Evolutionary conservation across 2,329 filamentous ascomycete genomes (phyloP).

Genomic region (Aspergillus brasiliensis): DNA sequence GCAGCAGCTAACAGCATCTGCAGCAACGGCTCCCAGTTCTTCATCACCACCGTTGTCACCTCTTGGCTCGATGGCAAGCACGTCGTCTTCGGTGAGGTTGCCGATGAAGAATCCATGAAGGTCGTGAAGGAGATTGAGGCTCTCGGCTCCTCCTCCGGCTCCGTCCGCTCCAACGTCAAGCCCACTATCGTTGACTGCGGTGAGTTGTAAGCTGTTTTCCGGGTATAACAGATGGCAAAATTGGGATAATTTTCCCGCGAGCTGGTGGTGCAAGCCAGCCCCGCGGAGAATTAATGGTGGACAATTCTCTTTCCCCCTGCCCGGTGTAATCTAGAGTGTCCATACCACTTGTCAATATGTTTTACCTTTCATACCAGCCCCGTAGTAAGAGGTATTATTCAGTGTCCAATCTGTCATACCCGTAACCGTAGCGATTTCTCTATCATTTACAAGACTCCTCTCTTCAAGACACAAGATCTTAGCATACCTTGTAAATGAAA

Average conservation of each 20-base stretch:
- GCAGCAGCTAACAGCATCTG: slow-evolving; percentile 12
- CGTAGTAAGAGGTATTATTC: not conserved
- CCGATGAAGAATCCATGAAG: slow-evolving; percentile 55
- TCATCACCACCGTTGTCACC: slow-evolving; percentile 69
- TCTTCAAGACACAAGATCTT: too few species aligned
- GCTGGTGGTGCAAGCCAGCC: not conserved
- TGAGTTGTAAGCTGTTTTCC: slow-evolving; percentile 40
- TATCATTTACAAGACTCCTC: too few species aligned
- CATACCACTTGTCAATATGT: slow-evolving; percentile 13
- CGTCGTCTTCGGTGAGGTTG: slow-evolving; percentile 69
- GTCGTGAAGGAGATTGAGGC: slow-evolving; percentile 63
- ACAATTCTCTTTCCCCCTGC: slow-evolving; percentile 19
- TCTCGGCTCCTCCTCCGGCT: slow-evolving; percentile 57
- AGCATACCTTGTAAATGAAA: too few species aligned
- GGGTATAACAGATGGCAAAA: slow-evolving; percentile 2
- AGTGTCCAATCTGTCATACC: too few species aligned
- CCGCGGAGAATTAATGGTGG: slow-evolving; percentile 8
- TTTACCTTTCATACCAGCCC: not conserved
- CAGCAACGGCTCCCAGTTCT: slow-evolving; percentile 72
- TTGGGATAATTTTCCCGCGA: not conserved
- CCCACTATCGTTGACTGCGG: slow-evolving; percentile 58
- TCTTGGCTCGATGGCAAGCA: slow-evolving; percentile 69
- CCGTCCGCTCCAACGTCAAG: slow-evolving; percentile 54
- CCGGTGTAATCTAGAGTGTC: slow-evolving; percentile 35
- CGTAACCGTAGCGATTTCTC: too few species aligned